Evolutionary conservation across 1,139 yeast species (phyloP).

Genomic region (Diutina mesorugosa): DNA sequence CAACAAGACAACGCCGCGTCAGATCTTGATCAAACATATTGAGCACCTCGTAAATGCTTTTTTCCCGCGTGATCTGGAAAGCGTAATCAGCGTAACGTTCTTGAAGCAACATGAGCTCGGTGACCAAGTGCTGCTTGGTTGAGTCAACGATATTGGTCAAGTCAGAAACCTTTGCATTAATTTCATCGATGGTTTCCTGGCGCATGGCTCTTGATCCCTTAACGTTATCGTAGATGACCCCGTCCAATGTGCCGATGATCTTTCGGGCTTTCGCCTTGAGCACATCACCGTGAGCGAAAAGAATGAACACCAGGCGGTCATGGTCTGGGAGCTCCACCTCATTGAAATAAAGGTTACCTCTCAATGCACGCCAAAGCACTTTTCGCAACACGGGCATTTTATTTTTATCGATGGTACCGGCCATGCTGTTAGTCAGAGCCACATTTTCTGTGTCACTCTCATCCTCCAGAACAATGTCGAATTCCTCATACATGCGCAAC

Average conservation of each 20-base stretch:
- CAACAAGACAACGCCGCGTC: slow-evolving; percentile 76
- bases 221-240: slow-evolving; percentile 52
- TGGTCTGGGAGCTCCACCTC: slow-evolving; percentile 32
- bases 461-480: slow-evolving; percentile 14
- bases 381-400: slow-evolving; percentile 33
- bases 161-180: slow-evolving; percentile 40
- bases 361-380: slow-evolving; percentile 40
- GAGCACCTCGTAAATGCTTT: slow-evolving; percentile 59
- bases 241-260: slow-evolving; percentile 78
- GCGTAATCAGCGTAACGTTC: slow-evolving; percentile 27
- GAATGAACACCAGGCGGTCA: slow-evolving; percentile 66
- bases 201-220: slow-evolving; percentile 42
- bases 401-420: slow-evolving; percentile 36
- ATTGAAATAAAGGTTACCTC: slow-evolving; percentile 42
- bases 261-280: slow-evolving; percentile 55
- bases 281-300: slow-evolving; percentile 78
- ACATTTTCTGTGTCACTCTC: slow-evolving; percentile 15
- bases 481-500: slow-evolving; percentile 5
- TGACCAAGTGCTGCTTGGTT: slow-evolving; percentile 54
- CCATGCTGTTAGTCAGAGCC: slow-evolving; percentile 9
- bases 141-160: slow-evolving; percentile 46
- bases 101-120: slow-evolving; percentile 65
- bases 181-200: slow-evolving; percentile 42
- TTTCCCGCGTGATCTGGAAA: slow-evolving; percentile 51
- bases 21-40: slow-evolving; percentile 78